phyloP scores from a whole-genome alignment of 352 stramenopile species.

The Aphanomyces cochlioides region DNA sequence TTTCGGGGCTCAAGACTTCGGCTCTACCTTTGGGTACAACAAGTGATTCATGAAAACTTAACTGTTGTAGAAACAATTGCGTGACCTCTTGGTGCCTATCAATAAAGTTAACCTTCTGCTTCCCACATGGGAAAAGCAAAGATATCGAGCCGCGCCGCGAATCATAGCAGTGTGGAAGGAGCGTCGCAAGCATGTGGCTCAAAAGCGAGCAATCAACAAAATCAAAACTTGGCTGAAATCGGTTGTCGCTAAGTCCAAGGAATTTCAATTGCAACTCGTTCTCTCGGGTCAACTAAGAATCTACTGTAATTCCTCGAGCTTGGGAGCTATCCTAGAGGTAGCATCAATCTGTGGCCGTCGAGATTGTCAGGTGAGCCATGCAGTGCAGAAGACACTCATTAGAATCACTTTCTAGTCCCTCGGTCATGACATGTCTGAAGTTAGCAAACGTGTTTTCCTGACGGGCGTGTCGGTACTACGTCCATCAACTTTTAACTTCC shows the following conservation, averaged over 20 bases:
- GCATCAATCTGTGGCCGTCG: neutral
- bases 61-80: slow-evolving; percentile 12
- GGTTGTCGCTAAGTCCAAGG: neutral
- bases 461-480: neutral
- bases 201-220: slow-evolving; percentile 11
- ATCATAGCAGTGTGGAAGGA: slow-evolving; percentile 22
- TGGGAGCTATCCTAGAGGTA: neutral
- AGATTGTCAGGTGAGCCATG: neutral
- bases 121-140: slow-evolving; percentile 12
- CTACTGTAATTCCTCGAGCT: neutral
- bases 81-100: neutral
- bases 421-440: neutral
- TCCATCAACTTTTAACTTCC: slow-evolving; percentile 3
- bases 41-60: neutral
- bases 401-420: neutral
- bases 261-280: neutral
- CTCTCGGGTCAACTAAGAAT: neutral
- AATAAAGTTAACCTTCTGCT: neutral
- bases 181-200: neutral
- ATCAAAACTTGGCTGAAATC: slow-evolving; percentile 19
- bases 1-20: slow-evolving; percentile 19
- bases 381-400: too few species aligned
- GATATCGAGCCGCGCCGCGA: slow-evolving; percentile 7
- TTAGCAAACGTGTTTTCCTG: neutral
- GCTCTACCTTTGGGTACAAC: slow-evolving; percentile 7